A percentile compares a stretch with the other conserved stretches of the same genome.
Conservation (phyloP, 1,284 basidiomycete genomes). For the Apiotrichum montevideense region DNA sequence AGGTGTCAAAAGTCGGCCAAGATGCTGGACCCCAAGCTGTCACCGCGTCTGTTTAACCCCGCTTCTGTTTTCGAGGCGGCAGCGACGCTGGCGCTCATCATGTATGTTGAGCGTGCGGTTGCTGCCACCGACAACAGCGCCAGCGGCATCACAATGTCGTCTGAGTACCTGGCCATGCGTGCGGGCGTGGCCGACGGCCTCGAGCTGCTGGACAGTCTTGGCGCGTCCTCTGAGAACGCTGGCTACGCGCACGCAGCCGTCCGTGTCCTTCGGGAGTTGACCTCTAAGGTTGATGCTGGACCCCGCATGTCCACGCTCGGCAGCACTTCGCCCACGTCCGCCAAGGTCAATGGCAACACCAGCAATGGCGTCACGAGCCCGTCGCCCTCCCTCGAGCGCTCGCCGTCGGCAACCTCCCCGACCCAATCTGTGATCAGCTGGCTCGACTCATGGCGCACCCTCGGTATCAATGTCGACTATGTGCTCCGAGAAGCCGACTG, state of each 20-base stretch:
- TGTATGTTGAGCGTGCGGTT: slow-evolving; percentile 33
- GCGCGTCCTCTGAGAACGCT: slow-evolving; percentile 10
- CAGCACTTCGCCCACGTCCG: not conserved
- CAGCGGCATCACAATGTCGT: slow-evolving; percentile 11
- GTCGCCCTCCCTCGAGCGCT: not conserved
- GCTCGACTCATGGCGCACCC: slow-evolving; percentile 26
- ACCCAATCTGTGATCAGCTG: slow-evolving; percentile 17
- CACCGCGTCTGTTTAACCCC: slow-evolving; percentile 34
- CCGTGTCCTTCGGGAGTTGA: slow-evolving; percentile 27
- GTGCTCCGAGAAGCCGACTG: slow-evolving; percentile 37
- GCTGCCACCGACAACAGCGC: slow-evolving; percentile 5
- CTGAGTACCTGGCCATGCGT: slow-evolving; percentile 28
- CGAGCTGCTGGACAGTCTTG: slow-evolving; percentile 37
- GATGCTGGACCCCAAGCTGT: slow-evolving; percentile 38
- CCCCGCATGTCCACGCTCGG: not conserved
- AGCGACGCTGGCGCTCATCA: slow-evolving; percentile 31
- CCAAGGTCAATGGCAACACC: slow-evolving; percentile 7
- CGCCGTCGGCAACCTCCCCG: not conserved
- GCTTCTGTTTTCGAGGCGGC: slow-evolving; percentile 36
- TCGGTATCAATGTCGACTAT: slow-evolving; percentile 30
- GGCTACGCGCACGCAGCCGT: slow-evolving; percentile 27
- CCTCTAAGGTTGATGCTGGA: slow-evolving; percentile 19
- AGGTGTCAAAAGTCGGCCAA: slow-evolving; percentile 36
- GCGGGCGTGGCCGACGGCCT: slow-evolving; percentile 33
- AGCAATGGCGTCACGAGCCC: slow-evolving; percentile 4